A percentile compares a stretch with the other conserved stretches of the same genome.
phyloP scores from a whole-genome alignment of 192 early-diverging fungal genomes.

The Linderina pennispora region DNA sequence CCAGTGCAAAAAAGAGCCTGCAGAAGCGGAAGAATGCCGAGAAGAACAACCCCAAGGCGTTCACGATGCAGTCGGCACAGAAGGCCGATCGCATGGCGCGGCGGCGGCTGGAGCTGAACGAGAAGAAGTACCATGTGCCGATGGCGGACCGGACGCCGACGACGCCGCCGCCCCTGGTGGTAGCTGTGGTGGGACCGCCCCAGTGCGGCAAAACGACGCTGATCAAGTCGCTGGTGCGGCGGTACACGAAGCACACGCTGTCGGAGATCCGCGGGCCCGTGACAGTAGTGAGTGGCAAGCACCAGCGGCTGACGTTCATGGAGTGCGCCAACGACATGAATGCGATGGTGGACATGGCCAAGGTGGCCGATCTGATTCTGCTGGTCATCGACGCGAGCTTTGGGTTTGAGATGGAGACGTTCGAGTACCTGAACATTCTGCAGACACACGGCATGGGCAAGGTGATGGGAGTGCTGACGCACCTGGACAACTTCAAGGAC shows the following conservation, averaged over 20 bases:
- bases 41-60: slow-evolving; percentile 58
- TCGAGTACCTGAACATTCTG: slow-evolving; percentile 96
- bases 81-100: slow-evolving; percentile 74
- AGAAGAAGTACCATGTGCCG: slow-evolving; percentile 94
- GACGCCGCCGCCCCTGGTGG: slow-evolving; percentile 85
- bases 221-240: slow-evolving; percentile 91
- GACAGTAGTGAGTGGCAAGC: slow-evolving; percentile 94
- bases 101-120: slow-evolving; percentile 76
- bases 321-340: slow-evolving; percentile 97
- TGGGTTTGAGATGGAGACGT: slow-evolving; percentile 99
- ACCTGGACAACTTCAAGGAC: slow-evolving; percentile 93
- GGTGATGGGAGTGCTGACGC: slow-evolving; percentile 97
- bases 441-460: slow-evolving; percentile 97
- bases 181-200: slow-evolving; percentile 94
- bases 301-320: slow-evolving; percentile 92
- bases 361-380: slow-evolving; percentile 93
- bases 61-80: slow-evolving; percentile 60
- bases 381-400: slow-evolving; percentile 95
- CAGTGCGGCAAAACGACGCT: slow-evolving; percentile 95
- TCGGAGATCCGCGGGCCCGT: slow-evolving; percentile 91
- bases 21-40: slow-evolving; percentile 67
- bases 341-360: slow-evolving; percentile 95
- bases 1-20: slow-evolving; percentile 76
- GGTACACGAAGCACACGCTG: slow-evolving; percentile 92
- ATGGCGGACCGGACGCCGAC: slow-evolving; percentile 88